Evolutionary conservation across 2,329 filamentous ascomycete species (phyloP), one percentile per base, ranked within the genome.

Genomic region (Cadophora gregata): DNA sequence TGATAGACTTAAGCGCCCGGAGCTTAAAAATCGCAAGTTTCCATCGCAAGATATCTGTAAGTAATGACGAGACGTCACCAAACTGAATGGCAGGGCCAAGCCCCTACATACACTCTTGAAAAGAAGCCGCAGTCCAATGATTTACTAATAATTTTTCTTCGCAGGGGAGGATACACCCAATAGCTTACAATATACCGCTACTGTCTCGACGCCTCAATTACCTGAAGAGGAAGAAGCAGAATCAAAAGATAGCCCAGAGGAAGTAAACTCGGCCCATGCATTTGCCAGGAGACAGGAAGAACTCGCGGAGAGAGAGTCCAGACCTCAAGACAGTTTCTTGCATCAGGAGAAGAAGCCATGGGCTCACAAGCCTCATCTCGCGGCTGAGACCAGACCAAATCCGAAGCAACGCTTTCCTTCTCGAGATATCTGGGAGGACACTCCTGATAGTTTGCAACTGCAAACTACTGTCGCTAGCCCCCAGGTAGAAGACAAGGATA

Each of bases 361-460:
- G 83, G 77, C 77, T 36, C 77, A 83, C 67, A 80, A 84, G 67
- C 77, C 83, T 21, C 85, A 85, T 73, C 79, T 89, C 19, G 76
- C 80, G 8, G 79, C 84, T 56, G 83, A 86, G 48, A 77, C 79
- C 14, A 82, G 90, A 25, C 86, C 90, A 5, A 82, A 81, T 19
- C 76, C 85, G 72, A 83, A 88, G 66, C 88, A 90, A 61, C 88
- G 93, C 14, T 98, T 98, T 78, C 95, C 95, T 0, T 97, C 94
- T 77, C 88, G 89, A 63, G 95, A 98, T 79, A 88, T 97, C 50
- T 97, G 95, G 95, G 95, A 98, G 80, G 95, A 98, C 77, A 89
- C 87, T 0, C 95, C 95, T 1, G 93, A 97, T 73, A 95, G 92
- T 74, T 86, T 92, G 65, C 85, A 91, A 70, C 85, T 96, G 24